Evolutionary conservation across 345 rosid genomes (phyloP), one percentile per base, ranked within the genome.

Genomic region (Xanthoceras sorbifolium): DNA sequence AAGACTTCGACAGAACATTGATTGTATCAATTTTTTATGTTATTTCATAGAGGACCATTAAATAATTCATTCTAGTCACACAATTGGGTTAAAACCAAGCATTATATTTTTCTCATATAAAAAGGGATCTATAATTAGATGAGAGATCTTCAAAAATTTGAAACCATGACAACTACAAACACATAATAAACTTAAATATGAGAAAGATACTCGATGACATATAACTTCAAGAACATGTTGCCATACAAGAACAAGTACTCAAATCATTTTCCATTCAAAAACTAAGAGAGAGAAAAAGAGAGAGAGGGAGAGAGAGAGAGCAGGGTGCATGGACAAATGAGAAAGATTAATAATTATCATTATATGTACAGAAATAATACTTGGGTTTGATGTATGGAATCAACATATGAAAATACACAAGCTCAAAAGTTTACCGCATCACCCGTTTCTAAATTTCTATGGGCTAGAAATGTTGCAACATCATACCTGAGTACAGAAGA

Each of bases 381-480:
- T 22, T 64, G 20, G 1, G 9, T 64, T 65, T 34, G 6, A 40
- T 62, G 52, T 26, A n/a, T 31, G 9, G 70, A 23, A 64, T 14
- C 25, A 9, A 32, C 61, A 64, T 44, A 73, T 48, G 36, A 31
- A 34, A 67, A n/a, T 9, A 23, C 14, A 65, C 26, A 36, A 64
- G 25, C 28, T 64, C 62, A 64, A 32, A 75, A 69, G 74, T 81
- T 73, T 89, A 93, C 97, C 87, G 90, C 91, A 74, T 92, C 95
- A 62, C 90, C 91, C 1, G 81, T 82, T 78, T 93, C 98, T 86
- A 89, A 79, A 81, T 86, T 81, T 85, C 90, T 88, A 77, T 89
- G 95, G 62, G 92, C 89, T 65, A 92, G 80, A 83, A 93, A 92
- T 62, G 79, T 83, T 72, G 89, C 89, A 76, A 93, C 98, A 74